These are phyloP conservation scores for Pseudogymnoascus destructans DNA, from an alignment of 2,329 filamentous ascomycete genomes.

Conservation along the genomic window DNA sequence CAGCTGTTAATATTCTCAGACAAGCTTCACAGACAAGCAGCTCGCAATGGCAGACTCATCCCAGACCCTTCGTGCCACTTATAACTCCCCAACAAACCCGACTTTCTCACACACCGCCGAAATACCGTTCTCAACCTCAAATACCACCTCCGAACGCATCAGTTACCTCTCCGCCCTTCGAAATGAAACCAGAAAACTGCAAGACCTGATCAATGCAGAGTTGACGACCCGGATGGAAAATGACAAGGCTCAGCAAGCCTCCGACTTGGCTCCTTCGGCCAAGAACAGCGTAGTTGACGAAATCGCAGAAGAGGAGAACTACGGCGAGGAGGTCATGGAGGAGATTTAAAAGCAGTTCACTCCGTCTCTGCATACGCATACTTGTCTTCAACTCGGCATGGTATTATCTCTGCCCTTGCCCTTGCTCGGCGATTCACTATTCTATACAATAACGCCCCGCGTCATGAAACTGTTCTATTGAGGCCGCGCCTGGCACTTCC, in stretches of 20 bases:
- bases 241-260: conserved; percentile 43
- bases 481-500: neutral
- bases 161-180: conserved; percentile 48
- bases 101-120: conserved; percentile 33
- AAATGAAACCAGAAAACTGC: conserved; percentile 41
- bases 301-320: conserved; percentile 58
- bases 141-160: conserved; percentile 37
- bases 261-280: conserved; percentile 18
- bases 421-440: neutral
- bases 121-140: conserved; percentile 27
- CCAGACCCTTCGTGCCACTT: conserved; percentile 35
- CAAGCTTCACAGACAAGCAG: neutral
- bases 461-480: conserved; percentile 3
- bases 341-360: conserved; percentile 38
- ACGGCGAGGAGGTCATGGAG: conserved; percentile 67
- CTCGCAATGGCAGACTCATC: conserved; percentile 4
- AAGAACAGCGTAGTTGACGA: conserved; percentile 36
- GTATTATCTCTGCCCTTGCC: neutral
- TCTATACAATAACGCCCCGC: conserved; percentile 4
- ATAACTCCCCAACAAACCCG: conserved; percentile 38
- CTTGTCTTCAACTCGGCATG: neutral
- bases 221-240: conserved; percentile 63
- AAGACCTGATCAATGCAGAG: conserved; percentile 55
- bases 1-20: neutral
- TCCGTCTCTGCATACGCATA: neutral